phyloP scores from a whole-genome alignment of 2,329 filamentous ascomycete species.

The Neopestalotiopsis rosae region DNA sequence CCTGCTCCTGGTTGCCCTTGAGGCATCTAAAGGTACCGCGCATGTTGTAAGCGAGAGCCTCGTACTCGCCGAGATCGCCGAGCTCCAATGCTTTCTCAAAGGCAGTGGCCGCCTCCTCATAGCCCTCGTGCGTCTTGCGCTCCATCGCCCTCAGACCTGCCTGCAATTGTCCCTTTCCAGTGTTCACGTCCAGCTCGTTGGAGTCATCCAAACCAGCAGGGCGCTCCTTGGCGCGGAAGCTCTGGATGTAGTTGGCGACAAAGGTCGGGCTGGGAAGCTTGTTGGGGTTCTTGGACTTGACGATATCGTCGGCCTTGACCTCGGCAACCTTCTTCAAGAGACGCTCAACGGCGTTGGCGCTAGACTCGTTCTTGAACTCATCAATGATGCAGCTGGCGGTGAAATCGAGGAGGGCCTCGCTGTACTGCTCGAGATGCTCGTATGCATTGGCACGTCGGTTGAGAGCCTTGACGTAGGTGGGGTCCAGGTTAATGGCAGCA shows the following conservation, averaged over 20 bases:
- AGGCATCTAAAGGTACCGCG: slow-evolving; percentile 95
- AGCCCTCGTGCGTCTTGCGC: slow-evolving; percentile 88
- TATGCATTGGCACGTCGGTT: slow-evolving; percentile 97
- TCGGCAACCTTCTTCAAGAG: slow-evolving; percentile 97
- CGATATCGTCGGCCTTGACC: slow-evolving; percentile 88
- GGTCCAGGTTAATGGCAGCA: slow-evolving; percentile 90
- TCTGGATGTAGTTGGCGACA: slow-evolving; percentile 98
- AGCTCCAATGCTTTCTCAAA: slow-evolving; percentile 90
- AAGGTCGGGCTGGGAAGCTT: slow-evolving; percentile 95
- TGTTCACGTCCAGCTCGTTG: slow-evolving; percentile 76
- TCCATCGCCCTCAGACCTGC: slow-evolving; percentile 81
- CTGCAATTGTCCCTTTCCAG: slow-evolving; percentile 84
- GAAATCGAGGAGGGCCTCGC: slow-evolving; percentile 95
- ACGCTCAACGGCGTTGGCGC: slow-evolving; percentile 88
- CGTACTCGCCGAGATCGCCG: slow-evolving; percentile 78
- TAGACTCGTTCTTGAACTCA: slow-evolving; percentile 89
- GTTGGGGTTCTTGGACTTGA: slow-evolving; percentile 80
- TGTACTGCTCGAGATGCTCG: slow-evolving; percentile 88
- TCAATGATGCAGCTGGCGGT: slow-evolving; percentile 99
- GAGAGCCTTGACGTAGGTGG: slow-evolving; percentile 95
- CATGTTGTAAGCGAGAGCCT: slow-evolving; percentile 95
- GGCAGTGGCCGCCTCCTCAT: slow-evolving; percentile 83
- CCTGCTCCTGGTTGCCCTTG: slow-evolving; percentile 83
- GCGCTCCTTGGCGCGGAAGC: slow-evolving; percentile 84
- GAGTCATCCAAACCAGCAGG: slow-evolving; percentile 84